Evolutionary conservation across 768 basidiomycete species (phyloP).

Genomic region (Phanerochaete carnosa): DNA sequence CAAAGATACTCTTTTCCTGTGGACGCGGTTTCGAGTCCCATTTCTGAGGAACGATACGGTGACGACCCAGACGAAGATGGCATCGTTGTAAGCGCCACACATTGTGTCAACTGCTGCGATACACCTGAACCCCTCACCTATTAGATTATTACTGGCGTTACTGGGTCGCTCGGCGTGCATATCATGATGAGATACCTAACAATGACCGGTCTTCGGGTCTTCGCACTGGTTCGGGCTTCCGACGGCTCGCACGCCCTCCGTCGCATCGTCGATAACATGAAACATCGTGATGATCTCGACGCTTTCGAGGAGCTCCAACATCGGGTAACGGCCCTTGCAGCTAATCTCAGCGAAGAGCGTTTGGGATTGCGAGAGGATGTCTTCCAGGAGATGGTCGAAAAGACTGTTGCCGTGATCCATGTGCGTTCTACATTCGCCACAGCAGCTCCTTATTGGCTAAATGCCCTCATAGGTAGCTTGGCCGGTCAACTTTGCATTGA

Average conservation of each 20-base stretch:
- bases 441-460: not conserved
- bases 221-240: conserved; percentile 1
- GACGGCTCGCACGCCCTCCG: not conserved
- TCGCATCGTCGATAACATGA: not conserved
- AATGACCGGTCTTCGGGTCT: not conserved
- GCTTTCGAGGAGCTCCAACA: not conserved
- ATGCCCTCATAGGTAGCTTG: not conserved
- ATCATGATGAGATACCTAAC: not conserved
- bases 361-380: not conserved
- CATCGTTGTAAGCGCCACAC: not conserved
- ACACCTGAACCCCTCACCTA: not conserved
- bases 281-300: not conserved
- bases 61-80: not conserved
- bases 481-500: conserved; percentile 11
- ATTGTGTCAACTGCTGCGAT: too few relatives aligned
- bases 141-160: conserved; percentile 7
- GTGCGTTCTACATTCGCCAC: not conserved
- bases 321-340: not conserved
- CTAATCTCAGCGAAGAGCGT: not conserved
- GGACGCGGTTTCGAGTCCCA: not conserved
- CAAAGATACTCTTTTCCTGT: not conserved
- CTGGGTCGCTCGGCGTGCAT: conserved; percentile 6
- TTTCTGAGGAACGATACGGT: too few relatives aligned
- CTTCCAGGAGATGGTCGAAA: not conserved
- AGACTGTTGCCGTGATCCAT: not conserved